Evolutionary conservation across 2,329 filamentous ascomycete species (phyloP).

Genomic region (Stagonosporopsis tanaceti): DNA sequence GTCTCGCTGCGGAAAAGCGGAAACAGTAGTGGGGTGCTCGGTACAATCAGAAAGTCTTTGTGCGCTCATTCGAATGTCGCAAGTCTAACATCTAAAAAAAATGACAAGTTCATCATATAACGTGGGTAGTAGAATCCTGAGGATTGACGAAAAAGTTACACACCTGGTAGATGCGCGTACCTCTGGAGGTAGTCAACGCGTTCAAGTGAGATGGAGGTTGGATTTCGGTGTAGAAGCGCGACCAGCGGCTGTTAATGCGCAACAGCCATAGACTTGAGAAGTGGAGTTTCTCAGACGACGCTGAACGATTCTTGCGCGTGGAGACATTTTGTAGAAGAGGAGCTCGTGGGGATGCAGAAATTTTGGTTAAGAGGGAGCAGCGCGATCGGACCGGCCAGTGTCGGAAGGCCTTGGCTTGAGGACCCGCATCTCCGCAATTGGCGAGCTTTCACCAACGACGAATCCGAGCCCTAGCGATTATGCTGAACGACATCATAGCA

Average conservation of each 20-base stretch:
- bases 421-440: constrained; percentile 13
- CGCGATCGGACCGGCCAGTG: constrained; percentile 14
- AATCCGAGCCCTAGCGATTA: neutral
- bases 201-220: constrained; percentile 16
- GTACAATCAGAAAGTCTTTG: constrained; percentile 47
- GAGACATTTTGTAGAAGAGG: constrained; percentile 41
- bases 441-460: constrained; percentile 6
- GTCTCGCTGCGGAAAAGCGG: constrained; percentile 24
- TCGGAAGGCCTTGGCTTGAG: constrained; percentile 12
- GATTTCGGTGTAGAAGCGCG: constrained; percentile 16
- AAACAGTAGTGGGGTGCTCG: constrained; percentile 25
- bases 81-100: constrained; percentile 53
- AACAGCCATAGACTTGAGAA: constrained; percentile 16
- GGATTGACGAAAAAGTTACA: constrained; percentile 6
- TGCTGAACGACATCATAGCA: neutral
- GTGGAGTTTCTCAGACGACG: constrained; percentile 21
- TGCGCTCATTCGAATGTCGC: constrained; percentile 48
- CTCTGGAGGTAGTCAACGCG: neutral
- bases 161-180: constrained; percentile 19
- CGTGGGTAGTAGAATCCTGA: neutral
- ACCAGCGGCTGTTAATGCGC: constrained; percentile 23
- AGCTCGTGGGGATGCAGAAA: constrained; percentile 30
- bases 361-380: constrained; percentile 15
- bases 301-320: constrained; percentile 25
- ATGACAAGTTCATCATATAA: constrained; percentile 47